Base-by-base conservation (phyloP, 495 filamentous ascomycete species). In the Parmelia sp. region DNA sequence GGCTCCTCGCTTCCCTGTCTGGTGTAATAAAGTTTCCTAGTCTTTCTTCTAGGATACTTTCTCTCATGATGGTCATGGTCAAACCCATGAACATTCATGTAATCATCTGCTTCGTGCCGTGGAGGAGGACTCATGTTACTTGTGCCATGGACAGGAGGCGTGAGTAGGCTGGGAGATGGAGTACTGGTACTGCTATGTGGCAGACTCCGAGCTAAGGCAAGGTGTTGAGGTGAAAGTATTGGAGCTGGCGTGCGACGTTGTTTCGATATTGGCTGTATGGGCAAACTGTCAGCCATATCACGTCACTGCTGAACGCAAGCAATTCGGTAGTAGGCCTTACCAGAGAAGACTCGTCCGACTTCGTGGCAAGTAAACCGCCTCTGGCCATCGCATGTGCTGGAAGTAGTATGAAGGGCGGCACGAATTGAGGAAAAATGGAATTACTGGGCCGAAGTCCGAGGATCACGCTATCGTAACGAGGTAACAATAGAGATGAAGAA, bases 101-200 rank as follows among this genome's bases (percentile, higher is more conserved):
- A 70, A 31, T 70, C 68, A 25, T 70, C 65, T 19, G 14, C 59
- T 59, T 67, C 68, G 5, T 27, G 60, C 29, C 56, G 27, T 12
- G 65, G 68, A 12, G 68, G 68, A n/a, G 68, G 68, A 44, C 68
- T 70, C 45, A 64, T 63, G 19, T 14, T 25, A 37, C 12, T 25
- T 25, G 65, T 47, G 6, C 21, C 57, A 2, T 59, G 57, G 19
- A 67, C 60, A 29, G 65, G 68, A 49, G 68, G 65, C 11, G 62
- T 64, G 8, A 67, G 68, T 25, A 65, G 64, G 25, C 58, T 57
- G 17, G 62, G 61, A 35, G 62, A 60, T 10, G 58, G 60, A 31
- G 65, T 67, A 4, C 64, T 66, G 29, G 57, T 37, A 53, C 36
- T 49, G 33, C 68, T 69, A 21, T 58, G 55, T 49, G 62, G 65